Evolutionary conservation across 139 green algal species (phyloP).

Genomic region (Micractinium sp.): DNA sequence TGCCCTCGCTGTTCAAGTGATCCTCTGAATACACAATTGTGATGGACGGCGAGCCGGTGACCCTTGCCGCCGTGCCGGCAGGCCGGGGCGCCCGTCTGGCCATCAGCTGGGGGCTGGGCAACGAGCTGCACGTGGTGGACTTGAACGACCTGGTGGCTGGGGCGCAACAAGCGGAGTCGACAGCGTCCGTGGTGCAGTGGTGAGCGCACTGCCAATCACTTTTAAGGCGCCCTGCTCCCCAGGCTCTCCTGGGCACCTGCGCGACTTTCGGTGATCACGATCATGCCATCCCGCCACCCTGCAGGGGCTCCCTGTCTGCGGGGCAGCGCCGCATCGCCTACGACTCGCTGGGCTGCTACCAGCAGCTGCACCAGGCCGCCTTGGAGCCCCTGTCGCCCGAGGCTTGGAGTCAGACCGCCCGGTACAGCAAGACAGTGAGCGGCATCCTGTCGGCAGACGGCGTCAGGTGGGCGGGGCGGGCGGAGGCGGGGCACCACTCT

Average conservation of each 20-base stretch:
- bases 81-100: constrained; percentile 38
- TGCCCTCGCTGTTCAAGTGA: too few relatives aligned
- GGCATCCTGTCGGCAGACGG: constrained; percentile 27
- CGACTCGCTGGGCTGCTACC: constrained; percentile 36
- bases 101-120: constrained; percentile 61
- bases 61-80: constrained; percentile 27
- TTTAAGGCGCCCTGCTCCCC: too few relatives aligned
- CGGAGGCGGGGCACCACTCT: too few relatives aligned
- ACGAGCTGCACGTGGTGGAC: constrained; percentile 49
- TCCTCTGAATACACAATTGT: too few relatives aligned
- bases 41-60: constrained; percentile 27
- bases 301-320: constrained; percentile 34
- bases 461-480: constrained; percentile 9
- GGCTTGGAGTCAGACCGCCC: not conserved
- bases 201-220: not conserved
- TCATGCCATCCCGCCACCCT: not conserved
- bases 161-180: constrained; percentile 6
- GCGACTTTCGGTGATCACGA: not conserved
- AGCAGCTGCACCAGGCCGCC: constrained; percentile 2
- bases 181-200: constrained; percentile 31
- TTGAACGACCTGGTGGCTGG: constrained; percentile 22
- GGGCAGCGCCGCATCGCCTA: constrained; percentile 56
- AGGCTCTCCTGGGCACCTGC: too few relatives aligned
- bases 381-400: not conserved
- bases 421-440: constrained; percentile 15